A percentile compares a stretch with the other conserved stretches of the same genome.
These are phyloP conservation scores for Trichoderma erinaceum DNA, from an alignment of 495 filamentous ascomycete species.

Conservation along the genomic window DNA sequence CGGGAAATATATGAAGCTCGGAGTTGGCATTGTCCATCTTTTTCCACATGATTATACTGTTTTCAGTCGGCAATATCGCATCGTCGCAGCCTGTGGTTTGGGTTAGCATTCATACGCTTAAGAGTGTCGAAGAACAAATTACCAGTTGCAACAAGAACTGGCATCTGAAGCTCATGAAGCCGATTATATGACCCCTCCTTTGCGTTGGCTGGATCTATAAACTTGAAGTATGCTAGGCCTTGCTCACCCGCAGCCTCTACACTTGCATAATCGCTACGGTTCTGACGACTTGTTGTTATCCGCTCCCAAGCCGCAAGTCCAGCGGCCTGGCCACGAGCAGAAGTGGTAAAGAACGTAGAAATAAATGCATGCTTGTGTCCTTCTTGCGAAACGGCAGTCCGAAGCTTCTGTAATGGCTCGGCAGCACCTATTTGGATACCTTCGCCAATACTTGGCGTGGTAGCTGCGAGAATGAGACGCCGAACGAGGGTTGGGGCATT, in stretches of 20 bases:
- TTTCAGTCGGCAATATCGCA: slow-evolving; percentile 24
- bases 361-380: slow-evolving; percentile 19
- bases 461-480: slow-evolving; percentile 24
- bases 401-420: slow-evolving; percentile 13
- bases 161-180: slow-evolving; percentile 27
- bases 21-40: slow-evolving; percentile 18
- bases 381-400: slow-evolving; percentile 12
- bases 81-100: slow-evolving; percentile 20
- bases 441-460: slow-evolving; percentile 19
- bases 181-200: slow-evolving; percentile 24
- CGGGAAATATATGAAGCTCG: slow-evolving; percentile 23
- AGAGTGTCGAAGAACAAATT: slow-evolving; percentile 10
- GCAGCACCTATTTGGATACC: slow-evolving; percentile 16
- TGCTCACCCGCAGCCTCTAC: slow-evolving; percentile 22
- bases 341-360: slow-evolving; percentile 20
- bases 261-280: slow-evolving; percentile 20
- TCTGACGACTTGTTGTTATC: slow-evolving; percentile 14
- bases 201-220: slow-evolving; percentile 19
- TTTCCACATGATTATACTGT: slow-evolving; percentile 19
- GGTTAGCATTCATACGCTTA: neutral
- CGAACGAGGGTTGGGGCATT: slow-evolving; percentile 19
- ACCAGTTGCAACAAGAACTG: slow-evolving; percentile 31
- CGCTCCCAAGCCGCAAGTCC: slow-evolving; percentile 24
- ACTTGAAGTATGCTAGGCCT: slow-evolving; percentile 20
- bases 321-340: slow-evolving; percentile 19